These are phyloP conservation scores for Aspergillus intermedius DNA, from an alignment of 2,329 filamentous ascomycete genomes.

Conservation along the genomic window DNA sequence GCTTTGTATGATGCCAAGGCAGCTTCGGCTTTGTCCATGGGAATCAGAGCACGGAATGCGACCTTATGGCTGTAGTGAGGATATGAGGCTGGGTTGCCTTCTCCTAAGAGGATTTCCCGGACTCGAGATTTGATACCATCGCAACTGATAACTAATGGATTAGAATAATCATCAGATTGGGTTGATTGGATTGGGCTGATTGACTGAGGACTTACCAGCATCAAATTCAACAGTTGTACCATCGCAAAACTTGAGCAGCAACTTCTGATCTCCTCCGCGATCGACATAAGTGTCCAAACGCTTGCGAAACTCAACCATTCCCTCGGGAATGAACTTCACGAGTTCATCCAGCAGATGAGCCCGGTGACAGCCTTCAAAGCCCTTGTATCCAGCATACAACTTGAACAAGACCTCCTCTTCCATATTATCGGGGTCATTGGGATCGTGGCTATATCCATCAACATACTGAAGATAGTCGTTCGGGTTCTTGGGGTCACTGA, in stretches of 20 bases:
- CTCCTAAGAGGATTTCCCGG: conserved; percentile 48
- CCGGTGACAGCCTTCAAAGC: conserved; percentile 27
- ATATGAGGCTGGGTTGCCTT: conserved; percentile 38
- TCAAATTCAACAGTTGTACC: conserved; percentile 39
- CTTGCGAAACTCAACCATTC: conserved; percentile 31
- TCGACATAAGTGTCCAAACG: conserved; percentile 26
- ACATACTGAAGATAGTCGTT: conserved; percentile 18
- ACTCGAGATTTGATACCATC: conserved; percentile 58
- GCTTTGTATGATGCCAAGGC: conserved; percentile 47
- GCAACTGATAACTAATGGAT: conserved; percentile 44
- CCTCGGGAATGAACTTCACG: conserved; percentile 35
- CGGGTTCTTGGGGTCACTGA: conserved; percentile 9
- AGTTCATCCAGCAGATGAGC: conserved; percentile 39
- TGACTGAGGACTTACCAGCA: conserved; percentile 17
- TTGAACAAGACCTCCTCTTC: conserved; percentile 14
- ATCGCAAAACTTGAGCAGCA: conserved; percentile 39
- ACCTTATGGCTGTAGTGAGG: conserved; percentile 53
- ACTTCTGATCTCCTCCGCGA: conserved; percentile 13
- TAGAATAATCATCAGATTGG: neutral
- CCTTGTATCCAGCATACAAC: conserved; percentile 8
- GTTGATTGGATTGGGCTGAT: too few species aligned
- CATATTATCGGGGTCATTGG: conserved; percentile 1
- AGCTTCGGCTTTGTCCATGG: conserved; percentile 49
- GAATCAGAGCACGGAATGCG: conserved; percentile 57
- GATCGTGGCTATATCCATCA: conserved; percentile 19